Evolutionary conservation across 2,329 filamentous ascomycete species (phyloP).

Genomic region (Cladosporium austrohemisphaericum): DNA sequence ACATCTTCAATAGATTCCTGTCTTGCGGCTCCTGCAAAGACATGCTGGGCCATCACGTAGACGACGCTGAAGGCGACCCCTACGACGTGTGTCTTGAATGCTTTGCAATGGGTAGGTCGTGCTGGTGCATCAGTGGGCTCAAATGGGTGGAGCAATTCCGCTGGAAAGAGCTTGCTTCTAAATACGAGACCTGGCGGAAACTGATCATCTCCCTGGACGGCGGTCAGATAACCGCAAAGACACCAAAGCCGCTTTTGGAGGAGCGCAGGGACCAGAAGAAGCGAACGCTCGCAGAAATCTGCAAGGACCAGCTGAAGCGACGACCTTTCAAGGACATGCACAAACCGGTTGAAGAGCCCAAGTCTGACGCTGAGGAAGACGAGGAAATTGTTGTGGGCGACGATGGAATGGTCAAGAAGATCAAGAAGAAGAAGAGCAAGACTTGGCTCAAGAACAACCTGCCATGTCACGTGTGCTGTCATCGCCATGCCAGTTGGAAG

Average conservation of each 20-base stretch:
- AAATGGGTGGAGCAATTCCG: slow-evolving; percentile 91
- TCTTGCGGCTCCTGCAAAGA: slow-evolving; percentile 83
- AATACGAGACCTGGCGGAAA: slow-evolving; percentile 78
- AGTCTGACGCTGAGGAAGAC: slow-evolving; percentile 43
- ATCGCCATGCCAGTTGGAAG: slow-evolving; percentile 78
- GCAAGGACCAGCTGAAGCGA: slow-evolving; percentile 76
- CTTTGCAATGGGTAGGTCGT: slow-evolving; percentile 94
- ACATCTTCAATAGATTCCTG: slow-evolving; percentile 95
- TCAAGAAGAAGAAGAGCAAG: slow-evolving; percentile 56
- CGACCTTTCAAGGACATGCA: slow-evolving; percentile 81
- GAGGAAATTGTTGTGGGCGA: slow-evolving; percentile 60
- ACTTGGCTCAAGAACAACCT: slow-evolving; percentile 49
- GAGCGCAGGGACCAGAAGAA: slow-evolving; percentile 64
- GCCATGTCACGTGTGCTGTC: slow-evolving; percentile 77
- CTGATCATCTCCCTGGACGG: slow-evolving; percentile 72
- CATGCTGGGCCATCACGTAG: slow-evolving; percentile 55
- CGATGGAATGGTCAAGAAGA: slow-evolving; percentile 60
- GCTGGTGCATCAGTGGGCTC: slow-evolving; percentile 78
- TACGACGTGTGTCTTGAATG: slow-evolving; percentile 99
- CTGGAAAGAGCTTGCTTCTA: slow-evolving; percentile 72
- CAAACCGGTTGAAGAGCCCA: slow-evolving; percentile 48
- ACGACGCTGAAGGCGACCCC: slow-evolving; percentile 65
- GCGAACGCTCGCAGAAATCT: slow-evolving; percentile 87
- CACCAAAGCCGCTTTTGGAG: slow-evolving; percentile 66
- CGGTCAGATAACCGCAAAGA: slow-evolving; percentile 60